These are phyloP conservation scores for Ganoderma boninense DNA, from an alignment of 1,284 basidiomycete species.

Conservation along the genomic window DNA sequence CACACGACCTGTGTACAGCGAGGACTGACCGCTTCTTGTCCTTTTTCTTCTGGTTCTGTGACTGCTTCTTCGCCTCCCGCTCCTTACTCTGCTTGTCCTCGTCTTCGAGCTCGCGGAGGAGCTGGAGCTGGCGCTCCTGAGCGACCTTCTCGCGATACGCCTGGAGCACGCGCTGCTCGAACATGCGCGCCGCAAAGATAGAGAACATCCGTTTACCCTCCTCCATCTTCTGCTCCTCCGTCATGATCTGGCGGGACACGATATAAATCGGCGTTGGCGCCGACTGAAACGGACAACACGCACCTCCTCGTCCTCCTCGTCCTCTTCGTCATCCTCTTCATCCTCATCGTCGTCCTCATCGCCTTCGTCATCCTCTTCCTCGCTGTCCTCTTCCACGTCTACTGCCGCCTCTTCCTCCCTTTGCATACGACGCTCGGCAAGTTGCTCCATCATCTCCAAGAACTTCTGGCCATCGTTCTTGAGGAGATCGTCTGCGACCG, in stretches of 20 bases:
- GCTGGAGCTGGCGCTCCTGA: slow-evolving; percentile 60
- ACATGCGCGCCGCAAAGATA: slow-evolving; percentile 99
- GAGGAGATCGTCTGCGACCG: slow-evolving; percentile 98
- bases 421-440: slow-evolving; percentile 93
- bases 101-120: slow-evolving; percentile 64
- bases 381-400: slow-evolving; percentile 63
- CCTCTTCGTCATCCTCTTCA: slow-evolving; percentile 46
- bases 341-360: slow-evolving; percentile 45
- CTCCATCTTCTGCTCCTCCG: slow-evolving; percentile 95
- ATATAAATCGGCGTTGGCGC: slow-evolving; percentile 26
- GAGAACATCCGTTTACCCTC: slow-evolving; percentile 99
- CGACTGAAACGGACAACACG: slow-evolving; percentile 21
- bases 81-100: slow-evolving; percentile 67
- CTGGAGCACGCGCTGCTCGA: slow-evolving; percentile 95
- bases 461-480: slow-evolving; percentile 99
- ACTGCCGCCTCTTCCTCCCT: slow-evolving; percentile 91
- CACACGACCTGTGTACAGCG: slow-evolving; percentile 15
- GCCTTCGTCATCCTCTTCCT: slow-evolving; percentile 47
- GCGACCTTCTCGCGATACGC: slow-evolving; percentile 48
- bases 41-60: slow-evolving; percentile 98
- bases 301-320: slow-evolving; percentile 48
- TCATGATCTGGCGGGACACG: slow-evolving; percentile 61
- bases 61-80: slow-evolving; percentile 93
- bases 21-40: slow-evolving; percentile 86
- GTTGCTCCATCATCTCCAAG: slow-evolving; percentile 99